phyloP scores from a whole-genome alignment of 2,329 filamentous ascomycete species.

The Pseudocercospora ulei region DNA sequence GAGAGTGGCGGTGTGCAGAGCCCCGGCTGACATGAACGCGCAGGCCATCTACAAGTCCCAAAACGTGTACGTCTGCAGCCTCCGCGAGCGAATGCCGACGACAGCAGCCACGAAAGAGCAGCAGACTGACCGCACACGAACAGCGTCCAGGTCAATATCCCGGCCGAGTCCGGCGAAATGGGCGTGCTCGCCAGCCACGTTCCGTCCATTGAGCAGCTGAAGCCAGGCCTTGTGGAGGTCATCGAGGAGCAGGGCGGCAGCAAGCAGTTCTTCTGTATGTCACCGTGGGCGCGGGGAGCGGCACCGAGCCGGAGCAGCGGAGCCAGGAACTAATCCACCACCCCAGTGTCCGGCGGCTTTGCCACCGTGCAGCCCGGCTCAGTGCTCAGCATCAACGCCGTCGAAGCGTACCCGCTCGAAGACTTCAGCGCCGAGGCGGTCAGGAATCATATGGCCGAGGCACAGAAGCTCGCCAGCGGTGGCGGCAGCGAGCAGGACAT shows the following conservation, averaged over 20 bases:
- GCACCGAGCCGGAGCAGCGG: background rate
- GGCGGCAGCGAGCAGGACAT: slow-evolving; percentile 92
- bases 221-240: slow-evolving; percentile 89
- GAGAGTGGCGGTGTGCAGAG: slow-evolving; percentile 4
- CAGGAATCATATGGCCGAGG: slow-evolving; percentile 80
- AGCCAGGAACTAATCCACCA: slow-evolving; percentile 9
- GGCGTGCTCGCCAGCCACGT: slow-evolving; percentile 99
- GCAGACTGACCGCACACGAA: slow-evolving; percentile 28
- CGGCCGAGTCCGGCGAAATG: slow-evolving; percentile 97
- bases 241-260: slow-evolving; percentile 78
- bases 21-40: slow-evolving; percentile 11
- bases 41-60: slow-evolving; percentile 61
- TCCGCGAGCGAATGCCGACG: slow-evolving; percentile 11
- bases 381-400: slow-evolving; percentile 91
- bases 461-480: slow-evolving; percentile 86
- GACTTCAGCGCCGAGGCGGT: slow-evolving; percentile 93
- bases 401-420: slow-evolving; percentile 88
- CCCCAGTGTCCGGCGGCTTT: slow-evolving; percentile 84
- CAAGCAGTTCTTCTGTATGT: slow-evolving; percentile 99
- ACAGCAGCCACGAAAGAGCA: slow-evolving; percentile 9
- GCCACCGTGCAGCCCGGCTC: slow-evolving; percentile 95
- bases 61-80: slow-evolving; percentile 52
- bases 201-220: slow-evolving; percentile 96
- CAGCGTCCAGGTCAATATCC: slow-evolving; percentile 96
- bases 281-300: background rate